Base-by-base conservation (phyloP, 2,329 filamentous ascomycete genomes). In the Emydomyces testavorans region DNA sequence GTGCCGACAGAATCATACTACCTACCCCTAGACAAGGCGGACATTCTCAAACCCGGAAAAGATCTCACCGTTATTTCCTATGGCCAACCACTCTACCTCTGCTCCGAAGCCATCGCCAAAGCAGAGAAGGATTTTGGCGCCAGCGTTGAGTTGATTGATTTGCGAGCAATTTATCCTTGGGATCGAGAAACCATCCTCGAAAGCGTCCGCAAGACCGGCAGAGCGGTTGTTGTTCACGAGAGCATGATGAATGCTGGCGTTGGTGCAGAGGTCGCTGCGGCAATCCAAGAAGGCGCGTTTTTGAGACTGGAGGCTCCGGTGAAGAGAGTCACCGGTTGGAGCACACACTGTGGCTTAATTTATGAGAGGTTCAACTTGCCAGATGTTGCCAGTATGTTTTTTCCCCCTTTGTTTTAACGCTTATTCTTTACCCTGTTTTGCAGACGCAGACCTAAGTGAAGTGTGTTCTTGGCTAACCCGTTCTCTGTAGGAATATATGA, bases 161-260 rank as follows among this genome's bases (percentile, higher is more conserved):
- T 95, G 49, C 75, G 88, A 49, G 93, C 89, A 0, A 74, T 95
- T 44, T 94, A 93, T 60, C 89, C 89, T 0, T 95, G 89, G 89
- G 89, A 95, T 62, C 79, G 85, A 58, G 74, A 82, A 61, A 84
- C 83, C 0, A 77, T 95, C 1, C 72, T 94, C 51, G 71, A 82
- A 46, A 94, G 88, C 54, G 89, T 94, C 11, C 78, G 77, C 57
- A 94, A 92, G 71, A 94, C 89, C 0, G 88, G 89, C 0, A 71
- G 86, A 51, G 87, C 84, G 32, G 76, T 95, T 47, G 82, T 95
- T 1, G 89, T 95, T 5, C 89, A 95, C 61, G 89, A 95, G 67
- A 82, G 86, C 49, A 93, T 92, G 83, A 75, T 89, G 54, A 94
- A 94, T 58, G 84, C 84, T 5, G 89, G 89, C 11, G 78, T 94